Evolutionary conservation across 352 stramenopile genomes (phyloP).

Genomic region (Thraustochytrium sp.): DNA sequence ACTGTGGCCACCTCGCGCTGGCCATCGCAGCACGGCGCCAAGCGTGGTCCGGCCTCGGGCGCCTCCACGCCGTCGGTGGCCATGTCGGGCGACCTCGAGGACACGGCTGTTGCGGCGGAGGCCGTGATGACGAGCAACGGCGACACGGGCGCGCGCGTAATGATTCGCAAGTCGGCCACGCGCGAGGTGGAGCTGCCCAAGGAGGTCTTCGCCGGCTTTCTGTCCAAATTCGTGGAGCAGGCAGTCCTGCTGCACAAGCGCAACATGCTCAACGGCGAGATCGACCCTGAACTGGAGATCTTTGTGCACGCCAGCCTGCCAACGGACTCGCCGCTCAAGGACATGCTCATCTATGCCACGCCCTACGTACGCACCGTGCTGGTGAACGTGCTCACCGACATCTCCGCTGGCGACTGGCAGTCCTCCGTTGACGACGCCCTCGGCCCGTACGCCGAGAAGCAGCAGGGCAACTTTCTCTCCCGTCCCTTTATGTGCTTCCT

Average conservation of each 20-base stretch:
- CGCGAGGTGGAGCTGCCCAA: neutral
- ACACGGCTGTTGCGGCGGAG: neutral
- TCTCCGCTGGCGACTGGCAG: neutral
- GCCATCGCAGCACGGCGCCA: neutral
- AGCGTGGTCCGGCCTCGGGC: neutral
- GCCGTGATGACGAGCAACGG: too few relatives aligned
- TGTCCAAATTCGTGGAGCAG: slow-evolving; percentile 28
- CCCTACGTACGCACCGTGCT: slow-evolving; percentile 25
- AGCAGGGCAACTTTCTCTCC: neutral
- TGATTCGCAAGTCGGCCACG: neutral
- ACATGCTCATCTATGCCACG: slow-evolving; percentile 17
- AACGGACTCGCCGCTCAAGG: neutral
- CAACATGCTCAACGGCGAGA: slow-evolving; percentile 22
- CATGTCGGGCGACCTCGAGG: neutral
- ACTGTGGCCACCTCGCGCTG: neutral
- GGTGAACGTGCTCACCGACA: slow-evolving; percentile 24
- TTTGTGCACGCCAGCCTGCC: slow-evolving; percentile 33
- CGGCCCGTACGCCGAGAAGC: neutral
- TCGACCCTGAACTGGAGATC: slow-evolving; percentile 29
- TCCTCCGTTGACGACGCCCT: neutral
- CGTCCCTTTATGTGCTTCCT: neutral
- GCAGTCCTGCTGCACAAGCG: neutral
- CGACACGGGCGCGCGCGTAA: neutral
- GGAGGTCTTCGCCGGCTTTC: slow-evolving; percentile 28
- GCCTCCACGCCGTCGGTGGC: neutral